Conservation (phyloP, 345 rosid species). For the Eucalyptus melliodora region DNA sequence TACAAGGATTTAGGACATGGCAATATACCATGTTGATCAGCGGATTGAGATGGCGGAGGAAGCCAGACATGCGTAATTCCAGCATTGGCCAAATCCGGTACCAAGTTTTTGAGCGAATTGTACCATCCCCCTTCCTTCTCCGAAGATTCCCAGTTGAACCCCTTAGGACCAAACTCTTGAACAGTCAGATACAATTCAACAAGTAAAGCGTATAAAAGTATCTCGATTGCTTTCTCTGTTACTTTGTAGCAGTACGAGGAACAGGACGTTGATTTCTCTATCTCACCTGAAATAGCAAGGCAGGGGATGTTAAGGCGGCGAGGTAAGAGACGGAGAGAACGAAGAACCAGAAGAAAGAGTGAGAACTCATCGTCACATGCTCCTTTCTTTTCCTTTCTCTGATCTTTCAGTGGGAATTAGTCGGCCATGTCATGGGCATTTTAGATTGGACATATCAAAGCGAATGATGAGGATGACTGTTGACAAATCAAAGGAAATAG, state of each 20-base stretch:
- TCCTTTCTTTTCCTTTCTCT: background rate
- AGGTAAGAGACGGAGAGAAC: slow-evolving; percentile 15
- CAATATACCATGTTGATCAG: slow-evolving; percentile 27
- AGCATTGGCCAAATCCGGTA: slow-evolving; percentile 48
- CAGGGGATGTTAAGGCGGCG: slow-evolving; percentile 25
- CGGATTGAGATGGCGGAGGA: slow-evolving; percentile 88
- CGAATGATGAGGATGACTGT: background rate
- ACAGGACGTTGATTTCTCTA: background rate
- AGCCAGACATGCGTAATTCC: slow-evolving; percentile 91
- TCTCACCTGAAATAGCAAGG: slow-evolving; percentile 52
- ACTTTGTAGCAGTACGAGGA: background rate
- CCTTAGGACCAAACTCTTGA: slow-evolving; percentile 12
- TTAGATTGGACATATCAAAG: background rate
- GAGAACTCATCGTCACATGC: slow-evolving; percentile 1
- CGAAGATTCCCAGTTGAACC: slow-evolving; percentile 87
- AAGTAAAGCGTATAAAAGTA: background rate
- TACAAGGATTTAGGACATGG: background rate
- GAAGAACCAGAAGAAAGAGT: background rate
- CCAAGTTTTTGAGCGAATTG: slow-evolving; percentile 40
- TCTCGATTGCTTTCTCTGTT: background rate
- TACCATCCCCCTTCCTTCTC: slow-evolving; percentile 72
- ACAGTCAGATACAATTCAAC: background rate
- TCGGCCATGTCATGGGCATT: background rate
- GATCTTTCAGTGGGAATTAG: background rate
- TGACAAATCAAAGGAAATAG: background rate